Conservation (phyloP, 2,329 filamentous ascomycete species). For the Rosellinia necatrix region DNA sequence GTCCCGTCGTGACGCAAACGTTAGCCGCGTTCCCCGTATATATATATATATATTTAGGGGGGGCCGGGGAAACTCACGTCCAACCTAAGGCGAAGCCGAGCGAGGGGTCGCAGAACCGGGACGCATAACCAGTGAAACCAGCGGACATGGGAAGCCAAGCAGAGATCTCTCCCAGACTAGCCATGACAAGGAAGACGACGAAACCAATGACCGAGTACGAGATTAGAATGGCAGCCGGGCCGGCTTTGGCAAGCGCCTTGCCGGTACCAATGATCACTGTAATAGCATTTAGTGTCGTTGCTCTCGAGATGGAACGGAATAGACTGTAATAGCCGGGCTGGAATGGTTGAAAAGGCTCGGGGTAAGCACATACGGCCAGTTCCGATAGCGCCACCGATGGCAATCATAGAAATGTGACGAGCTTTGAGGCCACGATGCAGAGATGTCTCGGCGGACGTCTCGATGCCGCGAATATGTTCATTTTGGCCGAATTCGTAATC, state of each 20-base stretch:
- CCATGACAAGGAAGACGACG: slow-evolving; percentile 82
- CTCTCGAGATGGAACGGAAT: not conserved
- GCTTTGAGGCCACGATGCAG: slow-evolving; percentile 59
- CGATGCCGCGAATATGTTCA: slow-evolving; percentile 51
- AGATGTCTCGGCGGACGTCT: slow-evolving; percentile 53
- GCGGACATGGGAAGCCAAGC: slow-evolving; percentile 78
- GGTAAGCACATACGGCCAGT: slow-evolving; percentile 55
- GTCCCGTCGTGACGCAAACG: not conserved
- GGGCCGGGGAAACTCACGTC: slow-evolving; percentile 53
- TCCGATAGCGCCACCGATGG: slow-evolving; percentile 75
- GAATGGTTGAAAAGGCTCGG: not conserved
- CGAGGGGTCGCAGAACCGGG: slow-evolving; percentile 78
- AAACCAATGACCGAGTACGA: slow-evolving; percentile 71
- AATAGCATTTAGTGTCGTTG: not conserved
- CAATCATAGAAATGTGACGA: slow-evolving; percentile 63
- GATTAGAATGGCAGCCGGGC: slow-evolving; percentile 71
- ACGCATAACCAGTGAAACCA: slow-evolving; percentile 82
- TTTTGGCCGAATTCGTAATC: slow-evolving; percentile 34
- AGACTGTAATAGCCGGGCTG: too few species aligned
- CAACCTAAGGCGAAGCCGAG: slow-evolving; percentile 80
- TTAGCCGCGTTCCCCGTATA: slow-evolving; percentile 30
- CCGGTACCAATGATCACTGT: slow-evolving; percentile 70
- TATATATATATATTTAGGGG: not conserved
- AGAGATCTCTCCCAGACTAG: slow-evolving; percentile 81
- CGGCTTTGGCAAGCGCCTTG: slow-evolving; percentile 56